Evolutionary conservation across 208 protist genomes (phyloP).

Genomic region (Leishmania major): DNA sequence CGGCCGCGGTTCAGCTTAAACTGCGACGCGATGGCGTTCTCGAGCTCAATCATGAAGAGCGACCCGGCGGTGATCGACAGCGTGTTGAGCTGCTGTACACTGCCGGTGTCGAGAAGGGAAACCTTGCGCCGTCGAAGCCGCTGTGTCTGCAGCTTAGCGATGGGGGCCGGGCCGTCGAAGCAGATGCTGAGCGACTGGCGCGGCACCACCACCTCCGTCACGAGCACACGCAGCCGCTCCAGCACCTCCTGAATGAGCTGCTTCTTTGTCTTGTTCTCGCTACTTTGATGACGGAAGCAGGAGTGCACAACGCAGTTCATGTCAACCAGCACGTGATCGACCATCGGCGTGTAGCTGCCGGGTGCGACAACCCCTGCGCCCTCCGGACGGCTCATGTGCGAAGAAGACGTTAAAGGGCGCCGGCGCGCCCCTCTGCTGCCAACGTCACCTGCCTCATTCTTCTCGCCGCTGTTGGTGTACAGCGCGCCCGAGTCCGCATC

Average conservation of each 20-base stretch:
- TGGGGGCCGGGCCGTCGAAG: conserved; percentile 81
- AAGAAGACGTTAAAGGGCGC: conserved; percentile 19
- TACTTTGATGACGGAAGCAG: conserved; percentile 45
- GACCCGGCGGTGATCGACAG: conserved; percentile 83
- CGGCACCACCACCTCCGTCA: conserved; percentile 68
- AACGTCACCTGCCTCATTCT: background rate
- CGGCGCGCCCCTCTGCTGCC: background rate
- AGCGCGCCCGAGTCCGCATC: background rate
- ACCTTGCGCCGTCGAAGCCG: conserved; percentile 76
- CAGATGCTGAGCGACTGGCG: conserved; percentile 72
- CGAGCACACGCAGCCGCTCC: conserved; percentile 63
- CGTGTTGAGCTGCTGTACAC: conserved; percentile 55
- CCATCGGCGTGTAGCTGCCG: conserved; percentile 5
- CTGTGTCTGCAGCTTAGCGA: conserved; percentile 86
- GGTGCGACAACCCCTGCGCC: background rate
- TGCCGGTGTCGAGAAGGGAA: conserved; percentile 49
- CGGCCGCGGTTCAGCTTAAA: conserved; percentile 64
- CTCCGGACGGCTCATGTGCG: conserved; percentile 1
- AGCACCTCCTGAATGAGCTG: conserved; percentile 82
- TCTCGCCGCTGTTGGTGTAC: background rate
- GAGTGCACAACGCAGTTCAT: conserved; percentile 89
- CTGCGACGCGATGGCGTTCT: conserved; percentile 80
- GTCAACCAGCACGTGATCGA: conserved; percentile 83
- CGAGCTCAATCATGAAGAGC: conserved; percentile 85
- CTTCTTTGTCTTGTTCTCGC: conserved; percentile 45